Base-by-base conservation (phyloP, 106 monocot genomes). In the Dioscorea alata region DNA sequence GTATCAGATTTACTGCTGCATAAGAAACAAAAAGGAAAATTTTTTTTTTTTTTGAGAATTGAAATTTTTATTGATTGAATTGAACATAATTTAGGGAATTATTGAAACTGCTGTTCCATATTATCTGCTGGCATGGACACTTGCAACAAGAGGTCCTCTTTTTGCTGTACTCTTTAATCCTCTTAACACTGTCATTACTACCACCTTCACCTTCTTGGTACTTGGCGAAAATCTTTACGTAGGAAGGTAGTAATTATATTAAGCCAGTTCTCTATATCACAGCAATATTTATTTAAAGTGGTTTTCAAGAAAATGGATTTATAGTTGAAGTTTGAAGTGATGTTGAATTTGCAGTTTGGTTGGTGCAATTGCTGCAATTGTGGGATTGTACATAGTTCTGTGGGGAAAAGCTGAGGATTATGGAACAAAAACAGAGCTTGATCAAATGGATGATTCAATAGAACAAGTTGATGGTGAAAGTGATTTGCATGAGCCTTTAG, bases 111-210 rank as follows among this genome's bases (percentile, higher is more conserved):
- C 61, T 21, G 50, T 62, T 23, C 51, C 17, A 19, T 28, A 23
- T 14, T 62, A 7, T 33, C 35, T 72, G 21, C 71, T 84, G 59
- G 61, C 88, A 0, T 84, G 88, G 88, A 71, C 61, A 64, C 73
- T 88, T 53, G 54, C 75, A 18, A 57, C 48, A 23, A 81, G 78
- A 66, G 88, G 84, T 0, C 84, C 88, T 19, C 69, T 88, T 17
- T 88, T 73, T 62, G 75, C 84, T 24, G 80, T 81, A 13, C 58
- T 88, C 73, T 88, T 88, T 35, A 81, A 69, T 64, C 88, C 88
- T 0, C 61, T 72, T 17, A 21, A 35, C 21, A 59, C 60, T 4
- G 71, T 72, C 31, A 72, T 72, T 31, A 25, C 77, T 6, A 74
- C 78, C 51, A 33, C 78, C 48, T 15, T 76, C 13, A 64, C 80